phyloP scores from a whole-genome alignment of 306 rosid genomes.

The Vigna angularis region DNA sequence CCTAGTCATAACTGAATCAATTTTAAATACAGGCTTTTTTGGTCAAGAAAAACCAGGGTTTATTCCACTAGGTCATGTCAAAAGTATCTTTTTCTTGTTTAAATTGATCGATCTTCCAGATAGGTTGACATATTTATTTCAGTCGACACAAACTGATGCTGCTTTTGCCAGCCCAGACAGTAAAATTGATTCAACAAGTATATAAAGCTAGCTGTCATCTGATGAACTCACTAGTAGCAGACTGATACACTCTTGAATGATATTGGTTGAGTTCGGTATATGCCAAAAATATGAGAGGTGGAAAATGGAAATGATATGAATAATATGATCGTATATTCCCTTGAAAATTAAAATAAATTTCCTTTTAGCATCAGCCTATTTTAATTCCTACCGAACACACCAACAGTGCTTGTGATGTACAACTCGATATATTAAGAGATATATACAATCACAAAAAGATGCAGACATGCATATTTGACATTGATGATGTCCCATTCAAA shows the following conservation, averaged over 20 bases:
- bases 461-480: not conserved
- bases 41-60: not conserved
- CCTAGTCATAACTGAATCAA: not conserved
- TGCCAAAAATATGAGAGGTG: not conserved
- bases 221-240: not conserved
- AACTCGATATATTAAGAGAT: not conserved
- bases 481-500: not conserved
- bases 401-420: not conserved
- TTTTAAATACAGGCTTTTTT: not conserved
- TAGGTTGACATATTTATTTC: not conserved
- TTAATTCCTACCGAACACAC: conserved; percentile 22
- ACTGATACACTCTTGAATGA: conserved; percentile 4
- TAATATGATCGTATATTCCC: not conserved
- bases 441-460: not conserved
- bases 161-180: conserved; percentile 5
- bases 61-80: not conserved
- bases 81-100: not conserved
- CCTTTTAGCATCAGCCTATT: conserved; percentile 2
- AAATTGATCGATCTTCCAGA: not conserved
- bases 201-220: conserved; percentile 5
- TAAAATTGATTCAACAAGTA: not conserved
- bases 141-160: not conserved
- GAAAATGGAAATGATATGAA: conserved; percentile 1
- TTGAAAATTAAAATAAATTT: not conserved
- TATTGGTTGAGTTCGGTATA: not conserved